These are phyloP conservation scores for Leccinum rimulosum DNA, from an alignment of 768 basidiomycete genomes.

Conservation along the genomic window DNA sequence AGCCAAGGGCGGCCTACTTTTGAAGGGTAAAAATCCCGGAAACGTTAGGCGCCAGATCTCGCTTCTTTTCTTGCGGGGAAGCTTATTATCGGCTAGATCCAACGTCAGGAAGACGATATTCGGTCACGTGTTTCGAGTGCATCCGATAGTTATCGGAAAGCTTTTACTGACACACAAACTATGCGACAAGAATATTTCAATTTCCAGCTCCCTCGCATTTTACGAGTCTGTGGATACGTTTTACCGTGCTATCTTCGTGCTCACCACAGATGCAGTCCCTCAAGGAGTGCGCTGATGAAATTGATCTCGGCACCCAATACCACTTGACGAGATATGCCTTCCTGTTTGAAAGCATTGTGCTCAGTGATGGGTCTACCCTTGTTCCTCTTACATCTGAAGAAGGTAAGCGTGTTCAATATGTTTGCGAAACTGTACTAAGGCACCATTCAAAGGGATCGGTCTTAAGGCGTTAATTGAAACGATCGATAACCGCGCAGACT, in stretches of 20 bases:
- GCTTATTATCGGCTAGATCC: slow-evolving; percentile 50
- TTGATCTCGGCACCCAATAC: slow-evolving; percentile 97
- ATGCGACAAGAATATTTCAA: slow-evolving; percentile 98
- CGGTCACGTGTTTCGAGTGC: slow-evolving; percentile 79
- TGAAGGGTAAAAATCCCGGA: slow-evolving; percentile 92
- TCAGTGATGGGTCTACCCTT: slow-evolving; percentile 85
- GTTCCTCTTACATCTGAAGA: slow-evolving; percentile 70
- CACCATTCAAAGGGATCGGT: slow-evolving; percentile 49
- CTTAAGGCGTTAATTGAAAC: slow-evolving; percentile 84
- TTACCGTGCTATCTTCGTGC: not conserved
- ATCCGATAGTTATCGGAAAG: slow-evolving; percentile 88
- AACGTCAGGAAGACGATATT: slow-evolving; percentile 93
- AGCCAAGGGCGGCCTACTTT: slow-evolving; percentile 81
- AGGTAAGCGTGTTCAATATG: slow-evolving; percentile 40
- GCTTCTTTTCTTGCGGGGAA: slow-evolving; percentile 3
- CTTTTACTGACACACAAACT: slow-evolving; percentile 83
- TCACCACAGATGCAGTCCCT: slow-evolving; percentile 53
- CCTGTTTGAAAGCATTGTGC: slow-evolving; percentile 85
- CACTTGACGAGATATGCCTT: slow-evolving; percentile 94
- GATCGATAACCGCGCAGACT: slow-evolving; percentile 93
- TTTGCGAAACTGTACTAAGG: slow-evolving; percentile 1
- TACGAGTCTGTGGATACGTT: slow-evolving; percentile 63
- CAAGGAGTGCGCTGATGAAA: slow-evolving; percentile 94
- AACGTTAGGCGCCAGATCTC: slow-evolving; percentile 47
- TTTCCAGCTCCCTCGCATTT: slow-evolving; percentile 89